Evolutionary conservation across 176 grass and related monocot species (phyloP).

Genomic region (Oryza punctata): DNA sequence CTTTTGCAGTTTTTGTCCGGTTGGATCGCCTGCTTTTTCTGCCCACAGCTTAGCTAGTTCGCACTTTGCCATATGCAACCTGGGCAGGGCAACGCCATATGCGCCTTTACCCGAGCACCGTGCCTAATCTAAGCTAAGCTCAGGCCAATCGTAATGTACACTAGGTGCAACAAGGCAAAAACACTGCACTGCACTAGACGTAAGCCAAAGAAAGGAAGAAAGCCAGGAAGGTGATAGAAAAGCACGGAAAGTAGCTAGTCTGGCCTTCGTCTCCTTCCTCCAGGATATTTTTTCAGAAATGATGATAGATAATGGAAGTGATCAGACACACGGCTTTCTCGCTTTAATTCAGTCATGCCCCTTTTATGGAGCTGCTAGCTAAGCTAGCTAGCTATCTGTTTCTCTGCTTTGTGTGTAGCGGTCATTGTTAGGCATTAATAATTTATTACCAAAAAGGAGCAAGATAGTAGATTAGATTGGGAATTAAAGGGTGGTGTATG

Average conservation of each 20-base stretch:
- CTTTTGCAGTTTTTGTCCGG: constrained; percentile 9
- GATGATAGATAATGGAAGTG: neutral
- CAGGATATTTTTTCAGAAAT: constrained; percentile 26
- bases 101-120: constrained; percentile 15
- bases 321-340: constrained; percentile 19
- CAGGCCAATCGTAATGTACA: too few relatives aligned
- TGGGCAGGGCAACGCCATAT: neutral
- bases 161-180: neutral
- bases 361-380: constrained; percentile 12
- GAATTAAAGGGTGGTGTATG: neutral
- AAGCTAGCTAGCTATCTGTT: neutral
- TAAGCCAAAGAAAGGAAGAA: neutral
- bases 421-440: constrained; percentile 22
- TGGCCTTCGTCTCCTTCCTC: neutral
- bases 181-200: neutral
- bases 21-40: neutral
- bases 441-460: constrained; percentile 6
- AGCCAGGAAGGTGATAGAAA: neutral
- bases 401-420: neutral
- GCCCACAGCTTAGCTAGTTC: neutral
- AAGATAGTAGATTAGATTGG: neutral
- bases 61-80: constrained; percentile 14
- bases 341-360: neutral
- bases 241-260: constrained; percentile 15
- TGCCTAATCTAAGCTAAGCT: neutral